Percentiles rank a stretch among this genome's conserved stretches.
Evolutionary conservation across 148 eudicot genomes (phyloP).

Genomic region (Diospyros kaki): DNA sequence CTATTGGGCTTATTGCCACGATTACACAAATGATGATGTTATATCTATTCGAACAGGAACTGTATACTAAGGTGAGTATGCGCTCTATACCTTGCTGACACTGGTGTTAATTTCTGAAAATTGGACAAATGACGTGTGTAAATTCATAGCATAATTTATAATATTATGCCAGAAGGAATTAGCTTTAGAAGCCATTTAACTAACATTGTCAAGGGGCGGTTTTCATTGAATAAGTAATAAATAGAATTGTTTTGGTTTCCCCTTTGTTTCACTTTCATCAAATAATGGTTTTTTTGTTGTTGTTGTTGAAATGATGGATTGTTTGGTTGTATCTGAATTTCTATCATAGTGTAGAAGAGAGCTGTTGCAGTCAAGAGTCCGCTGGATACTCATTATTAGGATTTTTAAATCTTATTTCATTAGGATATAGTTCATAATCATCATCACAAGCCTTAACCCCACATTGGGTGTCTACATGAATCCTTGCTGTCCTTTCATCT

Average conservation of each 20-base stretch:
- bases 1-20: constrained; percentile 94
- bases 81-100: constrained; percentile 3
- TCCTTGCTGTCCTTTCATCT: too few species aligned
- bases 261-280: neutral
- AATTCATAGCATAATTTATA: neutral
- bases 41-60: constrained; percentile 77
- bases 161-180: neutral
- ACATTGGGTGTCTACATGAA: too few species aligned
- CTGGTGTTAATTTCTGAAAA: neutral
- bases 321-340: too few species aligned
- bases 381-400: too few species aligned
- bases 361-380: too few species aligned
- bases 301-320: too few species aligned
- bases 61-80: constrained; percentile 60
- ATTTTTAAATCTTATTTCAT: too few species aligned
- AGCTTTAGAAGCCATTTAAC: neutral
- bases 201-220: neutral
- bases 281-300: too few species aligned
- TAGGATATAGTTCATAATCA: too few species aligned
- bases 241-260: neutral
- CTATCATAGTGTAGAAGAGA: too few species aligned
- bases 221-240: neutral
- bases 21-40: constrained; percentile 75
- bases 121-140: neutral
- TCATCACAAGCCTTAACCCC: too few species aligned